Base-by-base conservation (phyloP, 768 basidiomycete species). In the Paxillus involutus region DNA sequence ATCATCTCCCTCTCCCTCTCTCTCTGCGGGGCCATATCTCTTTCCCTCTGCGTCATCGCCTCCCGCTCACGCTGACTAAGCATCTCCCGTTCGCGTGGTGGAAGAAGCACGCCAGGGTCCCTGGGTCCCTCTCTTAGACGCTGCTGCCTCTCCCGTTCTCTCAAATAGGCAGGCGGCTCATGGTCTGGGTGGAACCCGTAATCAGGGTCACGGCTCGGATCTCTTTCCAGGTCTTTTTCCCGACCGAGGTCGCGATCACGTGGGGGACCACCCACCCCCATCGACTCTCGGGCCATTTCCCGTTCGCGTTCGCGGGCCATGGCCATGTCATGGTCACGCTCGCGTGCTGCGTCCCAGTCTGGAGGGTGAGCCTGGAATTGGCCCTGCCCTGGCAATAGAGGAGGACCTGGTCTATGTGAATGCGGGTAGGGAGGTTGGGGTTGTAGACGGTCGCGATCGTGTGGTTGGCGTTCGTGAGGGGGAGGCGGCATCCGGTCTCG, bases 291-390 rank as follows among this genome's bases (percentile, higher is more conserved):
- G 26, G 26, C 26, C 26, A 26, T 26, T 1, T 26, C 26, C 26
- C 26, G 26, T 26, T 26, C 26, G 4, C 64, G 64, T 13, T 65
- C 63, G 35, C 62, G 69, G 13, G 21, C 47, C 45, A 26, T 26
- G 26, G 26, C 26, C 26, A 26, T 26, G 46, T 57, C 66, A 14
- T 55, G 56, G 5, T 69, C 69, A 1, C 63, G 63, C 9, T 71
- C 68, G 0, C 68, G 58, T 3, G 46, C 47, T 13, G 52, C 41
- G 17, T 68, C 67, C 67, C 67, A 69, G 9, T 68, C 67, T 4
- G 67, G 59, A 26, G 68, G 63, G 36, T 63, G 62, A 0, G 62
- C 32, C 41, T 68, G 70, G 51, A 70, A 71, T 39, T 70, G 66
- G 39, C 70, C 62, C 42, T 71, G 69, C 4, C 70, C 68, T 0